Evolutionary conservation across 2,329 filamentous ascomycete species (phyloP).

Genomic region (Cladosporium sphaerospermum): DNA sequence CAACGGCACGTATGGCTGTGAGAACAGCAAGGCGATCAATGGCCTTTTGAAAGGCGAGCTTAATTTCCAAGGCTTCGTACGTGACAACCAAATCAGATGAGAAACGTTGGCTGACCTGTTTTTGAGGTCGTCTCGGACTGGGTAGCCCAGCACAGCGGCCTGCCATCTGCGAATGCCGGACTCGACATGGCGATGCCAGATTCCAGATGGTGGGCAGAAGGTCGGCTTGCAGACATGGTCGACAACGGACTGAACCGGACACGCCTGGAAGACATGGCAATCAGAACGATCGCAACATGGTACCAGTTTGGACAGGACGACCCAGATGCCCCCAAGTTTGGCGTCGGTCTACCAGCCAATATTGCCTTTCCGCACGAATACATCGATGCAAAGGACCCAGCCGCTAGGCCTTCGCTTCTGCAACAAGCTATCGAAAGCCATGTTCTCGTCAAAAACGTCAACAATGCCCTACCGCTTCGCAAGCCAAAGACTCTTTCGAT

Average conservation of each 20-base stretch:
- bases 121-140: slow-evolving; percentile 55
- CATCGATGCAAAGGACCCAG: slow-evolving; percentile 50
- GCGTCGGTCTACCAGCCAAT: slow-evolving; percentile 47
- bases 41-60: slow-evolving; percentile 67
- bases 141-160: slow-evolving; percentile 55
- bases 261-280: slow-evolving; percentile 58
- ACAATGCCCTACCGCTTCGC: slow-evolving; percentile 49
- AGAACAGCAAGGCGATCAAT: slow-evolving; percentile 64
- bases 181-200: slow-evolving; percentile 65
- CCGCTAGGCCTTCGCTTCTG: slow-evolving; percentile 44
- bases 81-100: too few relatives aligned
- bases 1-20: slow-evolving; percentile 52
- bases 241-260: slow-evolving; percentile 52
- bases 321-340: slow-evolving; percentile 35
- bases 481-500: slow-evolving; percentile 48
- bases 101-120: too few relatives aligned
- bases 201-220: slow-evolving; percentile 27
- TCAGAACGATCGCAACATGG: slow-evolving; percentile 47
- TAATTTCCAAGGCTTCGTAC: slow-evolving; percentile 63
- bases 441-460: slow-evolving; percentile 58
- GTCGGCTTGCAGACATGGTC: slow-evolving; percentile 50
- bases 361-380: slow-evolving; percentile 46
- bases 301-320: slow-evolving; percentile 49
- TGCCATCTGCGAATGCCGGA: slow-evolving; percentile 55
- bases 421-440: slow-evolving; percentile 58